Base-by-base conservation (phyloP, 1,284 basidiomycete species). In the Singerocomus rubriflavus region DNA sequence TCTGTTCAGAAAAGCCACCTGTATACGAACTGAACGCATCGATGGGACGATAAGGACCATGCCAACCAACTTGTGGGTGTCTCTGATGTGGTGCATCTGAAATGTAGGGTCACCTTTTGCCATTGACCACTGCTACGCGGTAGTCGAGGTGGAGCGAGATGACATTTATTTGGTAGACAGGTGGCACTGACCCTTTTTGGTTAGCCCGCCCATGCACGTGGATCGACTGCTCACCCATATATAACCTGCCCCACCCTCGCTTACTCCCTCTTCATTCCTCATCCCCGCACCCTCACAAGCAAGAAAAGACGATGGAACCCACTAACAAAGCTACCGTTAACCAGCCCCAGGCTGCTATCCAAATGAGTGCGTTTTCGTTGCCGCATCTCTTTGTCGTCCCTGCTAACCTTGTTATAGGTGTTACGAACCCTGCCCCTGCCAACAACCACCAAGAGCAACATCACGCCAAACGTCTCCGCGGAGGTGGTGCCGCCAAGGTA, bases 401-500 rank as follows among this genome's bases (percentile, higher is more conserved):
- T 8, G 6, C 30, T 26, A 57, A 48, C 37, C 21, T 9, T 10
- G 6, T 38, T 9, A 0, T 29, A 76, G 73, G 62, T 55, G 62
- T 66, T 5, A 68, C 70, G 62, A 71, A 71, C 62, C 73, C 74
- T n/a, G 71, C 70, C 12, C 63, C 70, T 29, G 56, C 59, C 16
- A 57, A 68, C 39, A 71, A 71, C 56, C 54, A 68, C 4, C 64
- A 71, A 44, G 69, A 74, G 43, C 66, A 70, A 36, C 65, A 73
- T 51, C 60, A 72, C 50, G 76, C 76, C 21, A 69, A 69, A 47
- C 75, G 77, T 53, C 60, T 79, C 40, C 73, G 78, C 44, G 77
- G 77, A 45, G 77, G 77, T 57, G 78, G 77, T 53, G 78, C 73
- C 44, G 75, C 51, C 34, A 75, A 66, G 65, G 78, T 77, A 55